These are phyloP conservation scores for Thyridium curvatum DNA, from an alignment of 2,329 filamentous ascomycete species.

Conservation along the genomic window DNA sequence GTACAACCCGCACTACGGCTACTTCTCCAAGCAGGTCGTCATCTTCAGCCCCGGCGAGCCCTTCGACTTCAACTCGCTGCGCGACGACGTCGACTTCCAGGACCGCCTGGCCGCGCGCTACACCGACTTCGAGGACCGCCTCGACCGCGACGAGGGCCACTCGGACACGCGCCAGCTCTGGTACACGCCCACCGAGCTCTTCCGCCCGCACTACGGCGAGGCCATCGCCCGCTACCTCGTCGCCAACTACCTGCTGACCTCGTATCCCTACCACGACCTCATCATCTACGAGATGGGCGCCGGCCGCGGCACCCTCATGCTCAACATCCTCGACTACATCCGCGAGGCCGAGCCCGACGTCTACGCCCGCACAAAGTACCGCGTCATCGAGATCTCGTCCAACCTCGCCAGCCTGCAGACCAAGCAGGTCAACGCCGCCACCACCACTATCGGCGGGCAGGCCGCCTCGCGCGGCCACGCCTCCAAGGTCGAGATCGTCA, in stretches of 20 bases:
- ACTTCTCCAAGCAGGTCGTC: slow-evolving; percentile 93
- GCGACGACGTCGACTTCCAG: slow-evolving; percentile 83
- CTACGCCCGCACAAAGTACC: slow-evolving; percentile 88
- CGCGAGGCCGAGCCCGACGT: slow-evolving; percentile 83
- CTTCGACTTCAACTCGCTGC: slow-evolving; percentile 77
- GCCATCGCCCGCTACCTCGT: slow-evolving; percentile 94
- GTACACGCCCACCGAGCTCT: slow-evolving; percentile 97
- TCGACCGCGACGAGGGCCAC: slow-evolving; percentile 64
- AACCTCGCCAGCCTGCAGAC: slow-evolving; percentile 73
- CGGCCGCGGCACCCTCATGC: slow-evolving; percentile 94
- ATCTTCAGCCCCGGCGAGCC: slow-evolving; percentile 92
- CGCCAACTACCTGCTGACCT: slow-evolving; percentile 88
- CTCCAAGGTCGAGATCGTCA: slow-evolving; percentile 88
- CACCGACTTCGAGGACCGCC: slow-evolving; percentile 79
- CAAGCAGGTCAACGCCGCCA: slow-evolving; percentile 48
- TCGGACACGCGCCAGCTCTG: slow-evolving; percentile 80
- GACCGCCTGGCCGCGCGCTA: slow-evolving; percentile 71
- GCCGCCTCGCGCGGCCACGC: slow-evolving; percentile 60
- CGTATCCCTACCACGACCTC: slow-evolving; percentile 93
- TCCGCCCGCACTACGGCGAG: slow-evolving; percentile 94
- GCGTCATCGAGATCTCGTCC: slow-evolving; percentile 91
- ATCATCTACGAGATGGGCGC: slow-evolving; percentile 99
- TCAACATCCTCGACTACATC: slow-evolving; percentile 96
- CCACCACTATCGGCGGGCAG: slow-evolving; percentile 29
- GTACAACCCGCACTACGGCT: slow-evolving; percentile 92